Evolutionary conservation across 768 basidiomycete species (phyloP), one percentile per base, ranked within the genome.

Genomic region (Nidularia pulvinata): DNA sequence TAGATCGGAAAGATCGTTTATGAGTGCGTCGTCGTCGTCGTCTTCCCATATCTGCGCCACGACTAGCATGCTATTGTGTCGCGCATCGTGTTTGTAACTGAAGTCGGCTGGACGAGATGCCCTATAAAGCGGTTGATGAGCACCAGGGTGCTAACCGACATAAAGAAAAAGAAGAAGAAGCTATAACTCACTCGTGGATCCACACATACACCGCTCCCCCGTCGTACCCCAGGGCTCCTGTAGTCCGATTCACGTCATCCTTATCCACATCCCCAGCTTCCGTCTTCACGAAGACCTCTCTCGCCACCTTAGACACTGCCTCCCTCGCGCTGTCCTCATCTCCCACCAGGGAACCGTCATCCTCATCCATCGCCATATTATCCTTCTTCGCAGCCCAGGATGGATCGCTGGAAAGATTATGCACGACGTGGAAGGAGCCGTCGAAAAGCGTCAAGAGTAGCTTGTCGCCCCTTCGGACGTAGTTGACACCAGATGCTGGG

Each of bases 21-120:
- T 33, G 56, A 70, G 33, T 46, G 48, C 54, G 54, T 71, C 55
- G 59, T 70, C 69, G 57, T 71, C 61, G 46, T 55, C 58, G 25
- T 78, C 76, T 30, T 76, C 61, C 81, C 82, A 84, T 50, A 89
- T 60, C 48, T 75, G 74, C 7, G 86, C 77, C n/a, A 84, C 77
- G 30, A 88, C 67, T 22, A 91, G 69, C 43, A 72, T 74, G 50
- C 72, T 79, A 48, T 66, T 76, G 46, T 83, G 83, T 63, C 82
- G 81, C 5, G 90, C 86, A 63, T 91, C 88, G 59, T 89, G 85
- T 56, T 87, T 89, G 72, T 92, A 92, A 66, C 85, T 89, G 62
- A 91, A 90, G 67, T 92, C 89, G 0, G 81, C 78, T 0, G 88
- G 88, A 46, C 81, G 77, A 36, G 74, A 69, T 13, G 77, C 75